Evolutionary conservation across 192 early-diverging fungal genomes (phyloP).

Genomic region (Phycomyces nitens): DNA sequence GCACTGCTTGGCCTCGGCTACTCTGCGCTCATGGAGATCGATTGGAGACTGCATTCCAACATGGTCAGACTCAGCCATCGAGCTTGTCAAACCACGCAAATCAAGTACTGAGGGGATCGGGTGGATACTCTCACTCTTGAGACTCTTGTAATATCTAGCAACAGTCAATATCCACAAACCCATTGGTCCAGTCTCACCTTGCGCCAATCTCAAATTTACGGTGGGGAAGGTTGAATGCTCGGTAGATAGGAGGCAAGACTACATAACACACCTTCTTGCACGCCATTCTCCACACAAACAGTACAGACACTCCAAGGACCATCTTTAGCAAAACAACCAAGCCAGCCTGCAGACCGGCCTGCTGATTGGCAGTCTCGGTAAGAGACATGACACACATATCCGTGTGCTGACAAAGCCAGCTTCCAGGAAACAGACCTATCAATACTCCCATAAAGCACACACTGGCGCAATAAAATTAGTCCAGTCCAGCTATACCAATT

Average conservation of each 20-base stretch:
- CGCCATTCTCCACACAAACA: constrained; percentile 52
- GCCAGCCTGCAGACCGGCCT: not conserved
- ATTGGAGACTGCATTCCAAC: constrained; percentile 47
- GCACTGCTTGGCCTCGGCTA: not conserved
- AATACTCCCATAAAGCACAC: constrained; percentile 64
- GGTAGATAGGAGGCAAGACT: constrained; percentile 49
- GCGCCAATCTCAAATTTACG: constrained; percentile 44
- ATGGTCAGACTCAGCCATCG: constrained; percentile 40
- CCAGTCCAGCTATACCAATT: not conserved
- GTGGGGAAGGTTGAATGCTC: constrained; percentile 51
- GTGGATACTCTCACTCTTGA: constrained; percentile 34
- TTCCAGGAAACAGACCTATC: constrained; percentile 56
- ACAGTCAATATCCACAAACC: not conserved
- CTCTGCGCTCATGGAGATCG: constrained; percentile 40
- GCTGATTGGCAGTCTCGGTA: not conserved
- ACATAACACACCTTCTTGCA: constrained; percentile 47
- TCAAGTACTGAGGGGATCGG: constrained; percentile 42
- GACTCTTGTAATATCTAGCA: constrained; percentile 32
- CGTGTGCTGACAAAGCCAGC: constrained; percentile 39
- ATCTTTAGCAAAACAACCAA: constrained; percentile 19
- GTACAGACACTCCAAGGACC: constrained; percentile 36
- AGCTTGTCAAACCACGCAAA: constrained; percentile 34
- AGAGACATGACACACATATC: constrained; percentile 16
- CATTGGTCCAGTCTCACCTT: constrained; percentile 24
- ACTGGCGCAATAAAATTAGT: constrained; percentile 12